Conservation (phyloP, 1,139 yeast species). For the Suhomyces coccinellae region DNA sequence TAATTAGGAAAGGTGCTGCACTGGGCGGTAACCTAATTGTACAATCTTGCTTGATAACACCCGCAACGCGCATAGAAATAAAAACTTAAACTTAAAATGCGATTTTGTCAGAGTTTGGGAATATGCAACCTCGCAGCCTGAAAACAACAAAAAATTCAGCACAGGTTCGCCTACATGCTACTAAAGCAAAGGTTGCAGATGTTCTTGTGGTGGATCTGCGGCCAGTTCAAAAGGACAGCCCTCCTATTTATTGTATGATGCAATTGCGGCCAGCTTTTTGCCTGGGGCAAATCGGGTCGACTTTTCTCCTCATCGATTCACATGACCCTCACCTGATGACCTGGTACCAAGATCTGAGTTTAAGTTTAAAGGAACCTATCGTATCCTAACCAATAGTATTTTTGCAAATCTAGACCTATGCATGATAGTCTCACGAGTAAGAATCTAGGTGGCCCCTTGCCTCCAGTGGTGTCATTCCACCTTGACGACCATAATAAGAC, state of each 20-base stretch:
- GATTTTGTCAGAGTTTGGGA: neutral
- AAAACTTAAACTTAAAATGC: neutral
- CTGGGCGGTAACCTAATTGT: neutral
- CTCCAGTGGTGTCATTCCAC: conserved; percentile 3
- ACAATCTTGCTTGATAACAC: neutral
- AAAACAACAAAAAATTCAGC: neutral
- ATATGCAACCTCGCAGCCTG: neutral
- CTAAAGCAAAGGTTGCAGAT: neutral
- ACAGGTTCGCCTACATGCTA: neutral
- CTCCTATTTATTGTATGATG: too few species aligned
- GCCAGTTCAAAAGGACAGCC: too few species aligned
- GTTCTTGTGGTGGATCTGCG: neutral
- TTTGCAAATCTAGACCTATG: conserved; percentile 2
- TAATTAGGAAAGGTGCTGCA: neutral
- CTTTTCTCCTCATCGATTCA: neutral
- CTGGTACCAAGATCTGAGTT: conserved; percentile 1
- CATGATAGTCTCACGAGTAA: neutral
- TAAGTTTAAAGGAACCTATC: neutral
- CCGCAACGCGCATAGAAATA: conserved; percentile 1
- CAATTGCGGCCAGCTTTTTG: too few species aligned
- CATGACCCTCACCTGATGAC: conserved; percentile 4
- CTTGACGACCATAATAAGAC: neutral
- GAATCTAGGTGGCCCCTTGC: conserved; percentile 2
- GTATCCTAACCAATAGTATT: conserved; percentile 2
- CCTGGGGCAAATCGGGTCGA: neutral